Base-by-base conservation (phyloP, 2,329 filamentous ascomycete genomes). In the Xylaria sp. region DNA sequence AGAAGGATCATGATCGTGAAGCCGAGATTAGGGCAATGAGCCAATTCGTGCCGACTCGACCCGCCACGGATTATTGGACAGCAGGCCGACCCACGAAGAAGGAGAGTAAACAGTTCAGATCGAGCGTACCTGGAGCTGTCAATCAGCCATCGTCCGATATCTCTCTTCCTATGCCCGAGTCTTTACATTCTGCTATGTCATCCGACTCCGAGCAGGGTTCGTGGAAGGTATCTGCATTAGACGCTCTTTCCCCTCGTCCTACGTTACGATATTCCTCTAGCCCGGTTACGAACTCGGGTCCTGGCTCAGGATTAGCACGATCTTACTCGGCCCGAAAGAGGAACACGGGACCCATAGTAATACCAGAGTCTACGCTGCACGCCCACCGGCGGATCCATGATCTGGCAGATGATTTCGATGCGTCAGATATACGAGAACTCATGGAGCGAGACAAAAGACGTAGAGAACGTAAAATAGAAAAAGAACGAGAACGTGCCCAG, bases 21-120 rank as follows among this genome's bases (percentile, higher is more conserved):
- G 93, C 93, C 70, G 93, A 97, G 81, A 94, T 98, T 77, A 92
- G 91, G 77, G 90, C 93, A 63, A 93, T 98, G 92, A 92, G 89
- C 76, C 88, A 89, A 48, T 87, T 86, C 69, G 87, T 91, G 73
- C 90, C 92, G 5, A 82, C 90, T 62, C 88, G 92, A 60, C 85
- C 90, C 5, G 86, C 86, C 12, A 85, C 86, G 57, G 86, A 90
- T 69, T 83, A 85, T 37, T 87, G 86, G 78, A 86, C 86, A 62
- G 83, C 88, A 54, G 86, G 92, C 54, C 86, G 88, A 67, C 87
- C 85, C 1, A 80, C 86, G 75, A 88, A 85, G 84, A 84, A 84
- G 79, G 87, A 93, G 73, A 92, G 87, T 77, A 91, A 89, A 79
- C 90, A 89, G 77, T 84, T 87, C 62, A 90, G 88, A 63, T 87